A percentile compares a stretch with the other conserved stretches of the same genome.
These are phyloP conservation scores for Adansonia madagascariensis DNA, from an alignment of 441 rosid species.

Conservation along the genomic window DNA sequence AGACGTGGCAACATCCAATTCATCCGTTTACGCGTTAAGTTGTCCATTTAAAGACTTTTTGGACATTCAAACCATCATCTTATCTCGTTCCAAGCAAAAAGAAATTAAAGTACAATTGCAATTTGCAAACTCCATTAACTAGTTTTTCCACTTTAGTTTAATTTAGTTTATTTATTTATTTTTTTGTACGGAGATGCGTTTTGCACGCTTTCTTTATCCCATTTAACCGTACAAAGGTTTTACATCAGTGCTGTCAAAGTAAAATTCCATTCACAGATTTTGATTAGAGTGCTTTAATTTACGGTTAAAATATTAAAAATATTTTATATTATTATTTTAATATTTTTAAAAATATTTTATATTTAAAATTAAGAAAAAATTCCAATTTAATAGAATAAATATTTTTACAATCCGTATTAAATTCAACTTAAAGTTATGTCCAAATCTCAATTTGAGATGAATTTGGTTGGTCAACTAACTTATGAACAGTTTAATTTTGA, in stretches of 20 bases:
- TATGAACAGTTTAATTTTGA: too few relatives aligned
- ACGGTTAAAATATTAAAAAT: too few relatives aligned
- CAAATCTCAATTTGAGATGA: too few relatives aligned
- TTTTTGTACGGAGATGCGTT: conserved; percentile 33
- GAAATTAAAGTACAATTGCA: neutral
- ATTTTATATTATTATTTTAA: too few relatives aligned
- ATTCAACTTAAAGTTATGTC: too few relatives aligned
- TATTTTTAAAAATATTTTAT: too few relatives aligned
- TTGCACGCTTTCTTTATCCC: conserved; percentile 14
- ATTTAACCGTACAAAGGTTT: conserved; percentile 26
- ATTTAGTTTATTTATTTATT: neutral
- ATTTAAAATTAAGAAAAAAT: too few relatives aligned
- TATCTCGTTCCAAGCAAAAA: conserved; percentile 16
- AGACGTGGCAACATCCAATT: conserved; percentile 52
- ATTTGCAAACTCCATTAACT: conserved; percentile 19
- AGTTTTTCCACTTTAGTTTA: neutral
- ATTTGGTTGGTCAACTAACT: too few relatives aligned
- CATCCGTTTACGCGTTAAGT: conserved; percentile 41
- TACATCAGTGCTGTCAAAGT: neutral
- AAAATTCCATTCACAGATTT: neutral
- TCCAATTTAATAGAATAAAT: too few relatives aligned
- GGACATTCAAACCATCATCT: conserved; percentile 17
- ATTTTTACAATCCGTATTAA: too few relatives aligned
- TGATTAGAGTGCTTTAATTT: too few relatives aligned
- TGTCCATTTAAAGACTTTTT: conserved; percentile 39